Evolutionary conservation across 768 basidiomycete species (phyloP), one percentile per base, ranked within the genome.

Genomic region (Serendipita vermifera): DNA sequence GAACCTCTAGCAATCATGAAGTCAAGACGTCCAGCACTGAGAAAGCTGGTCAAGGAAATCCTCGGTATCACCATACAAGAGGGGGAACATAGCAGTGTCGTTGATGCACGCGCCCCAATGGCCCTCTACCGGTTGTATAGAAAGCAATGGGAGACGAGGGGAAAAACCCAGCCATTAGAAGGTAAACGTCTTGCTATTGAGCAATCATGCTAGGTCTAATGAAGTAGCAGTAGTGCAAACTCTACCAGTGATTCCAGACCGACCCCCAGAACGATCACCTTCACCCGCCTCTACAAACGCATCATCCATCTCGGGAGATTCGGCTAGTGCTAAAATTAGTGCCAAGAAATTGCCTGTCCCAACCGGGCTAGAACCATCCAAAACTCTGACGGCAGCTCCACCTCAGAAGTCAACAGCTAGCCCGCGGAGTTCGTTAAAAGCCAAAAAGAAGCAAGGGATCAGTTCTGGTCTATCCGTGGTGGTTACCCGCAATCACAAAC

Each of bases 61-160:
- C 68, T 97, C 2, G 85, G 77, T 1, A 62, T 90, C 1, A 73
- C 77, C 15, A 97, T 97, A 56, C 93, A 98, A 67, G 68, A 71
- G 20, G 92, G 90, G 6, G 89, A 96, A 63, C 94, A 98, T 67
- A 87, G 78, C 32, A 92, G 89, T 68, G 93, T 97, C 3, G 87
- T 80, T 15, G 93, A 98, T 66, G 91, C 93, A 0, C 77, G 93
- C 54, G 94, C 93, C 0, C 87, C 92, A 0, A 96, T 99, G 90
- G 93, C 90, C 0, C 72, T 97, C 35, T 97, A 86, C 67, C 77
- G 91, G 5, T 64, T 93, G 15, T 77, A 92, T 67, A 82, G 85
- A 62, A 81, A 80, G 54, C 75, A 79, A 43, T 98, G 89, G 89
- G 93, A 98, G 61, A 74, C 22, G 4, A 15, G 20, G 7, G 29